Conservation (phyloP, 768 basidiomycete species). For the Lactarius sanguifluus region DNA sequence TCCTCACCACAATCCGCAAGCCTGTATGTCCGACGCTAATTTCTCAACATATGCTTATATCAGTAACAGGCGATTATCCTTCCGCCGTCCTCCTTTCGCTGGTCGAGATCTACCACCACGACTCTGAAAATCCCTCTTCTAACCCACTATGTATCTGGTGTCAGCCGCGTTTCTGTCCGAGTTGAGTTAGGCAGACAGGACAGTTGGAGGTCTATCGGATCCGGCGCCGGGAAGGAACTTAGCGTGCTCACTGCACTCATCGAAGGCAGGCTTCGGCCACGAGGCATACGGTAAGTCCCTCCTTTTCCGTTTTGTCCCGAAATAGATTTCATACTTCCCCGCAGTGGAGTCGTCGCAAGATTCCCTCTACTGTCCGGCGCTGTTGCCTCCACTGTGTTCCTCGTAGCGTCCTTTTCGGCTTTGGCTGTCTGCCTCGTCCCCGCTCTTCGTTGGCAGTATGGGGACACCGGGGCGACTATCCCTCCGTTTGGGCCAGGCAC, state of each 20-base stretch:
- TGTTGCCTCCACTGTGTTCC: slow-evolving; percentile 39
- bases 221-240: slow-evolving; percentile 70
- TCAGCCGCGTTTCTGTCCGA: slow-evolving; percentile 51
- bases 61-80: slow-evolving; percentile 56
- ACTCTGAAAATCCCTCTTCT: slow-evolving; percentile 58
- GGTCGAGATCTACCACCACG: slow-evolving; percentile 42
- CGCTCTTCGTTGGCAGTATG: slow-evolving; percentile 35
- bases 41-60: neutral
- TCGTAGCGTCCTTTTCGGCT: slow-evolving; percentile 37
- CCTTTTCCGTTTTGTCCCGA: neutral
- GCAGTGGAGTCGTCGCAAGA: slow-evolving; percentile 66
- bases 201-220: slow-evolving; percentile 66
- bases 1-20: slow-evolving; percentile 57
- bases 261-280: slow-evolving; percentile 59
- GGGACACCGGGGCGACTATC: neutral
- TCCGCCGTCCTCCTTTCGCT: slow-evolving; percentile 43
- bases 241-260: slow-evolving; percentile 63
- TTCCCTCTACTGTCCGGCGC: slow-evolving; percentile 62
- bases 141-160: slow-evolving; percentile 49
- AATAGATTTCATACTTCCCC: slow-evolving; percentile 16
- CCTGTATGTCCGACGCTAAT: slow-evolving; percentile 50
- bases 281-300: slow-evolving; percentile 62
- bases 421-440: slow-evolving; percentile 38
- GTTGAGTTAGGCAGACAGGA: slow-evolving; percentile 76
- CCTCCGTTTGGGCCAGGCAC: neutral